These are phyloP conservation scores for Aspergillus funiculosus DNA, from an alignment of 495 filamentous ascomycete genomes.

Conservation along the genomic window DNA sequence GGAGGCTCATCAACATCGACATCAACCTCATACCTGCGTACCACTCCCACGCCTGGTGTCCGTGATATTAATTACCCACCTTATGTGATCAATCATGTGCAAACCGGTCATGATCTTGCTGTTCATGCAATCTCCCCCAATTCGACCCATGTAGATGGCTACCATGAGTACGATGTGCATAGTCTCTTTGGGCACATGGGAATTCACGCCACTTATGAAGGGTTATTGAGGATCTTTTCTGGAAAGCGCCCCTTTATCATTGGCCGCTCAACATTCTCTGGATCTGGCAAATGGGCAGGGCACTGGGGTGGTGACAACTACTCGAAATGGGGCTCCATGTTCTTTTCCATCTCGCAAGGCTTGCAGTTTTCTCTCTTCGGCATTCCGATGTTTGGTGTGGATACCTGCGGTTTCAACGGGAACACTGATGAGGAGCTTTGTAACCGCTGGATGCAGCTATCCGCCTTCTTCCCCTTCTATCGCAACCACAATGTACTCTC, in stretches of 20 bases:
- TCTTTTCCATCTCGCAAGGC: slow-evolving; percentile 75
- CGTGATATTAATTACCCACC: slow-evolving; percentile 76
- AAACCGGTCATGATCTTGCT: slow-evolving; percentile 60
- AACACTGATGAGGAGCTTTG: slow-evolving; percentile 73
- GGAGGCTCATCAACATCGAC: slow-evolving; percentile 35
- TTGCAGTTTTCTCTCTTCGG: slow-evolving; percentile 75
- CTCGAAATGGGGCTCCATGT: slow-evolving; percentile 63
- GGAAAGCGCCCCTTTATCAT: slow-evolving; percentile 80
- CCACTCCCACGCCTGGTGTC: slow-evolving; percentile 60
- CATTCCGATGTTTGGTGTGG: slow-evolving; percentile 82
- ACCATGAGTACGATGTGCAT: slow-evolving; percentile 74
- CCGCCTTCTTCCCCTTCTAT: slow-evolving; percentile 85
- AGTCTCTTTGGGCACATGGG: slow-evolving; percentile 72
- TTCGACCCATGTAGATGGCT: slow-evolving; percentile 68
- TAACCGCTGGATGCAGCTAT: slow-evolving; percentile 80
- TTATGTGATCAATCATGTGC: slow-evolving; percentile 75
- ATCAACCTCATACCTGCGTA: slow-evolving; percentile 49
- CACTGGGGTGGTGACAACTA: slow-evolving; percentile 88
- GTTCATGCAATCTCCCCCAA: slow-evolving; percentile 72
- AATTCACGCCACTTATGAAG: slow-evolving; percentile 74
- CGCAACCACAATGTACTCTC: slow-evolving; percentile 70
- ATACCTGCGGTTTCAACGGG: slow-evolving; percentile 73
- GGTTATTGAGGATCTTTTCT: slow-evolving; percentile 55
- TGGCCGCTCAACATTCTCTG: slow-evolving; percentile 75
- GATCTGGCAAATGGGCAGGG: slow-evolving; percentile 72